Evolutionary conservation across 169 alveolate species (phyloP), one percentile per base, ranked within the genome.

Genomic region (Babesia ovata): DNA sequence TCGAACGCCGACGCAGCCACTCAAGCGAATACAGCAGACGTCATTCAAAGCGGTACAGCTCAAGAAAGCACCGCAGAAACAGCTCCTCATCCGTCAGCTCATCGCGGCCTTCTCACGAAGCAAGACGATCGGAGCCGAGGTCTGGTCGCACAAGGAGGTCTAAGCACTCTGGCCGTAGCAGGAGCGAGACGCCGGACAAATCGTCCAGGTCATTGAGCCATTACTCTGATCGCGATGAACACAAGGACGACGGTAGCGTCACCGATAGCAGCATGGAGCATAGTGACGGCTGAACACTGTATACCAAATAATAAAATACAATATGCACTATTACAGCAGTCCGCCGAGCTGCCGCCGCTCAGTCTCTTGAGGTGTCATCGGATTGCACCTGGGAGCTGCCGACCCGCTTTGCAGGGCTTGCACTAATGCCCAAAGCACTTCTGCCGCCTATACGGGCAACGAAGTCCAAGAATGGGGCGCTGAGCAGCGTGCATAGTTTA

Each of bases 231-330:
- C 2, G 14, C 44, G 4, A 8, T 8, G 39, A 13, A n/a, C 28
- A 4, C 19, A 22, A 33, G 0, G 65, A 67, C 42, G 76, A 50
- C n/a, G 63, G 67, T 19, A 10, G 28, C 42, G 33, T 7, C 22
- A 36, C 76, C 28, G 76, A 67, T 53, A 67, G 76, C 42, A 67
- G 76, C 76, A 67, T 67, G 76, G 76, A 67, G 44, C 76, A 67
- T 28, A 67, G 76, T 36, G 76, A 67, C 53, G 22, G 39, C 53
- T 67, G 42, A 67, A n/a, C 39, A 33, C 22, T 11, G 2, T 52
- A 52, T 11, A 14, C 16, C 28, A 22, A 24, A 14, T 52, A 24
- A 21, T 52, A 14, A 17, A 24, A 52, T 52, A 52, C 28, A 52
- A 13, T 33, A 33, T 2, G 10, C 6, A 33, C 39, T 6, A 33